Evolutionary conservation across 2,329 filamentous ascomycete genomes (phyloP), one percentile per base, ranked within the genome.

Genomic region (Lachnellula cervina): DNA sequence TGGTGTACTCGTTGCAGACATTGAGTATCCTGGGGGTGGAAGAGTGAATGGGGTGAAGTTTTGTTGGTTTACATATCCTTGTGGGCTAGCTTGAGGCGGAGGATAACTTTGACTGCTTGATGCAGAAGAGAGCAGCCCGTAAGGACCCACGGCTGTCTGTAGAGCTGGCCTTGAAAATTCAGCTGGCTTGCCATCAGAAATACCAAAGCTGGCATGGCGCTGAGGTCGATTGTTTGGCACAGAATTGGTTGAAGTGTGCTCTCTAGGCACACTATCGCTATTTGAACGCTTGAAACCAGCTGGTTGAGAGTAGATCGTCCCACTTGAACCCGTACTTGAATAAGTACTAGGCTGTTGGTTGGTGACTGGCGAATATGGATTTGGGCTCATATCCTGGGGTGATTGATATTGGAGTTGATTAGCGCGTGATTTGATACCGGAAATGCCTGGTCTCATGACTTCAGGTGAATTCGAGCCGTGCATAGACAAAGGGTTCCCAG

Each of bases 31-130:
- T 32, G 84, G 79, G 47, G 84, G 80, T 37, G 84, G 83, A 47
- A 88, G 72, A 55, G 78, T 80, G 63, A 88, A 86, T 0, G 80
- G 77, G 32, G 83, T 77, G 57, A 86, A 84, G 59, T 80, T 84
- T 59, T 84, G 79, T 54, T 85, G 80, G 38, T 76, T 71, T 23
- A 84, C 80, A 66, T 83, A 88, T 42, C 71, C 69, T 58, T 67
- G 66, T 43, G 52, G 74, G 74, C 66, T 77, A 77, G 66, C 67
- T 74, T 66, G 74, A 76, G 63, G 76, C 81, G 54, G 51, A 40
- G 62, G 64, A 54, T 67, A 68, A 59, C 69, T 76, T 60, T 77
- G 74, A 49, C 78, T 78, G 6, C 70, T 74, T 2, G 78, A 74
- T 17, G 77, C 73, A n/a, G 81, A 77, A 11, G 81, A 80, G 62